Base-by-base conservation (phyloP, 495 filamentous ascomycete genomes). In the Parachaetomium inaequale region DNA sequence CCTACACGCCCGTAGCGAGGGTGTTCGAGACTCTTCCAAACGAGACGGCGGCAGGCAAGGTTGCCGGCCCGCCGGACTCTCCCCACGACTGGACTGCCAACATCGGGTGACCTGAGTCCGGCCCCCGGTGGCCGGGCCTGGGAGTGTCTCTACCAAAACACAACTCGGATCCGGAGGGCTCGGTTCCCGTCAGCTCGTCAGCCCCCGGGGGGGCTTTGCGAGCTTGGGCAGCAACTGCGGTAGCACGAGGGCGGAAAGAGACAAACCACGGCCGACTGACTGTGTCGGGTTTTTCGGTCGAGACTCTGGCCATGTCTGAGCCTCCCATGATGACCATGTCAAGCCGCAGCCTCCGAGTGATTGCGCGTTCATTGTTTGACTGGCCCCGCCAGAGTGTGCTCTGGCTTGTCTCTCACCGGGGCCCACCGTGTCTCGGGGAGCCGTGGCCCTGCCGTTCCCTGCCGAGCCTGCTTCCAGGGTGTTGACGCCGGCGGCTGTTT, bases 381-480 rank as follows among this genome's bases (percentile, higher is more conserved):
- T 23, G 19, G 23, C 54, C 26, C 54, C 17, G 54, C 54, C 54
- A 43, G 40, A 28, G 36, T 56, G 54, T 31, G 14, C 28, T 49
- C 29, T 58, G 55, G 38, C 55, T 49, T 58, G 55, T 45, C 55
- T 23, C 43, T 58, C 55, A 49, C 55, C 55, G 43, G 55, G 15
- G 55, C 21, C 42, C 43, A 58, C 55, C 55, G 43, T 49, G 55
- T 47, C 42, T 47, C 55, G 12, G 55, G 28, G 26, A 29, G 55
- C 8, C 17, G 15, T 19, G 6, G 15, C 6, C 21, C 26, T 21
- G 38, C 23, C 2, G n/a, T n/a, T n/a, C n/a, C n/a, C n/a, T n/a
- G n/a, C n/a, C n/a, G n/a, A n/a, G n/a, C n/a, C 7, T 29, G 25
- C 36, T 8, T 43, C 42, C 34, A n/a, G n/a, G 28, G 54, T n/a